Evolutionary conservation across 2,329 filamentous ascomycete species (phyloP).

Genomic region (Apiospora pterosperma): DNA sequence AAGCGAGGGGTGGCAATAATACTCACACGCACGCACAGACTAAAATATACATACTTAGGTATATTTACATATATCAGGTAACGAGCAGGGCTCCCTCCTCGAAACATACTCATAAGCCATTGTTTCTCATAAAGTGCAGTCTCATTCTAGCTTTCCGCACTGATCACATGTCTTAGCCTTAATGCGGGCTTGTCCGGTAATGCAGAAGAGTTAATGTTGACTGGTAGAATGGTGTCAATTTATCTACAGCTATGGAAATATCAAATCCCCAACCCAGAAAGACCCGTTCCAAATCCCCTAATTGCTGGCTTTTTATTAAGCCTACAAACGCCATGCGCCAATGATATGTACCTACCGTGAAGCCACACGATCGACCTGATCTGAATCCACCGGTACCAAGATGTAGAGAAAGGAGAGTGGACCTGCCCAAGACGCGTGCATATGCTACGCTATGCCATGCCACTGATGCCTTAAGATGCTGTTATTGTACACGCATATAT

Average conservation of each 20-base stretch:
- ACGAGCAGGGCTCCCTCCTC: too few relatives aligned
- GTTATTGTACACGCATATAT: background rate
- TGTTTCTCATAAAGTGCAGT: too few relatives aligned
- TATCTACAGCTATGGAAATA: background rate
- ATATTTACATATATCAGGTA: too few relatives aligned
- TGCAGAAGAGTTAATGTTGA: too few relatives aligned
- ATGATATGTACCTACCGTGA: background rate
- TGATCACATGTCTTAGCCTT: too few relatives aligned
- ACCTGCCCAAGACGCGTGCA: background rate
- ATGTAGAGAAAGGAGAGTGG: background rate
- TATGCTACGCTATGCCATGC: background rate
- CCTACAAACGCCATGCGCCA: background rate
- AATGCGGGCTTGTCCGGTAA: too few relatives aligned
- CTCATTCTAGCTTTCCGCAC: too few relatives aligned
- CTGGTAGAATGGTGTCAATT: background rate
- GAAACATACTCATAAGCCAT: too few relatives aligned
- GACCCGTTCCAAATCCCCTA: background rate
- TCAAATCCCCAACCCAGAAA: background rate
- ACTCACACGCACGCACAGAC: too few relatives aligned
- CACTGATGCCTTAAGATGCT: too few relatives aligned
- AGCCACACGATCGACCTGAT: background rate
- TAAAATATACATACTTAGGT: too few relatives aligned
- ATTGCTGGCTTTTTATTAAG: background rate
- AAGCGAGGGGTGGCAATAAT: too few relatives aligned
- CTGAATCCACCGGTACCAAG: background rate